These are phyloP conservation scores for Hypoxylon sp. DNA, from an alignment of 2,329 filamentous ascomycete genomes.

Conservation along the genomic window DNA sequence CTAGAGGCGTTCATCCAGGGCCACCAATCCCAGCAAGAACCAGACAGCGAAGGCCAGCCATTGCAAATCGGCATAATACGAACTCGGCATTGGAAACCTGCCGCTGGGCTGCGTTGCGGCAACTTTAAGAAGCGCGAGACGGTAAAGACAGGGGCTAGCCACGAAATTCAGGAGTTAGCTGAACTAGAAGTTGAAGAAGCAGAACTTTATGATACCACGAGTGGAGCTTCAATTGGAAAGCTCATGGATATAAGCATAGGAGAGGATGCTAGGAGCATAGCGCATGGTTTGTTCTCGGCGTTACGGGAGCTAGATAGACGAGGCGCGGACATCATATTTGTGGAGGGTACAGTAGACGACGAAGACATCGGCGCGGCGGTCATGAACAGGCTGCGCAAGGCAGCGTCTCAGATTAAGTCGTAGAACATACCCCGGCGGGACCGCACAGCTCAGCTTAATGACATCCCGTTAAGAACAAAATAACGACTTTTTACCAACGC, in stretches of 20 bases:
- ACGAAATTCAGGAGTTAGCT: conserved; percentile 47
- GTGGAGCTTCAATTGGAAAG: conserved; percentile 56
- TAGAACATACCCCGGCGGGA: conserved; percentile 58
- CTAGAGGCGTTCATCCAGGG: conserved; percentile 44
- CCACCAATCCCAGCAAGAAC: conserved; percentile 38
- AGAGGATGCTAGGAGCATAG: conserved; percentile 78
- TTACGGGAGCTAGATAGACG: conserved; percentile 86
- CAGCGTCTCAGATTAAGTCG: conserved; percentile 73
- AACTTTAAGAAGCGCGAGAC: conserved; percentile 53
- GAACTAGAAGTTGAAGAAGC: conserved; percentile 60
- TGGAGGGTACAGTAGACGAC: conserved; percentile 87
- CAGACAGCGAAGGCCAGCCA: conserved; percentile 26
- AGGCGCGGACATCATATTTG: conserved; percentile 86
- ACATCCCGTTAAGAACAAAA: conserved; percentile 47
- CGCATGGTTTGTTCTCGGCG: conserved; percentile 88
- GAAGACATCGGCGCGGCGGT: conserved; percentile 88
- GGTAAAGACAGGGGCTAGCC: conserved; percentile 46
- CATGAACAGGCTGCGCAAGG: conserved; percentile 87
- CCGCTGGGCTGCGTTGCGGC: conserved; percentile 59
- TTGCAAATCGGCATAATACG: conserved; percentile 68
- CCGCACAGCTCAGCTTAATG: conserved; percentile 41
- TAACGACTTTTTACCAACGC: conserved; percentile 51
- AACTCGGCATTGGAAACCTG: conserved; percentile 67
- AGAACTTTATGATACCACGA: conserved; percentile 56
- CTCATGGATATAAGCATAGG: conserved; percentile 83